Evolutionary conservation across 225 moss, liverwort and hornwort genomes (phyloP).

Genomic region (Straminergon stramineum): DNA sequence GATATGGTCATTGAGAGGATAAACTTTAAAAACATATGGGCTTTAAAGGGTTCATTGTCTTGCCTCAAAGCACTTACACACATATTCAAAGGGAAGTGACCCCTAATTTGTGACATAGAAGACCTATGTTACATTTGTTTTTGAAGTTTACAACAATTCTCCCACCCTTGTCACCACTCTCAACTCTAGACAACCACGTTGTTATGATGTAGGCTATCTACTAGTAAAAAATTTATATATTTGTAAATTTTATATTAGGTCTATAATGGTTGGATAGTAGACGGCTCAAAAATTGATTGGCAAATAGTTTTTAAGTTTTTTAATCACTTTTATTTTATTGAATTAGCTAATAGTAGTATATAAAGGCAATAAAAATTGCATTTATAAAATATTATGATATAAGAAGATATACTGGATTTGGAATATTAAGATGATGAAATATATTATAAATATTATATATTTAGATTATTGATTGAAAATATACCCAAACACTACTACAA

Average conservation of each 20-base stretch:
- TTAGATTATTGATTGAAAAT: too few species aligned
- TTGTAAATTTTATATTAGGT: not conserved
- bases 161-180: accelerated
- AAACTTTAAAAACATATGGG: not conserved
- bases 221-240: not conserved
- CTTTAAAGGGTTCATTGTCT: not conserved
- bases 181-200: accelerated
- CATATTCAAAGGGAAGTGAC: not conserved
- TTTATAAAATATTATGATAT: not conserved
- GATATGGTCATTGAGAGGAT: accelerated
- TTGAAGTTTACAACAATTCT: accelerated
- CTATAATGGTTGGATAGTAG: accelerated
- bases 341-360: not conserved
- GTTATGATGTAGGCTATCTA: accelerated
- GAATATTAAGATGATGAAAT: not conserved
- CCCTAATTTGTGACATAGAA: not conserved
- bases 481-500: not conserved
- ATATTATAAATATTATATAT: not conserved
- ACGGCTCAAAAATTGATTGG: not conserved
- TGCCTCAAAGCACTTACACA: accelerated
- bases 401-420: not conserved
- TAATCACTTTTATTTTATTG: not conserved
- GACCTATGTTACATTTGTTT: accelerated
- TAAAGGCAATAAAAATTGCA: not conserved
- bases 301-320: accelerated